Evolutionary conservation across 2,329 filamentous ascomycete genomes (phyloP).

Genomic region (Pyrenophora tritici-repentis): DNA sequence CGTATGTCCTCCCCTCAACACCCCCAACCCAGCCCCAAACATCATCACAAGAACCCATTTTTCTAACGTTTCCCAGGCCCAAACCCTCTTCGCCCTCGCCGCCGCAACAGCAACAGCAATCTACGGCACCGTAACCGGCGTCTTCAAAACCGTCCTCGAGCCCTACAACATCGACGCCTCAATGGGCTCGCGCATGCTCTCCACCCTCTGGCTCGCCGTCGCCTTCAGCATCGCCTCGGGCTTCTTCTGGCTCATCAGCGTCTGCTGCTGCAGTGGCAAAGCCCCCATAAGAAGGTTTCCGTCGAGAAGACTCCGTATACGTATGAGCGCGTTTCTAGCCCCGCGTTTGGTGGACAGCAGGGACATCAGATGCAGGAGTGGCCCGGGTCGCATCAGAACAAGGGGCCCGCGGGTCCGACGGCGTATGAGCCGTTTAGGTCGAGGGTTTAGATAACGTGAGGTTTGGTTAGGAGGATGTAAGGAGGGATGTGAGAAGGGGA

Average conservation of each 20-base stretch:
- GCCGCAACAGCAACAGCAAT: slow-evolving; percentile 76
- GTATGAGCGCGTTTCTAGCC: slow-evolving; percentile 60
- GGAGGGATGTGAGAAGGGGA: neutral
- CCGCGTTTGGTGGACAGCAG: slow-evolving; percentile 46
- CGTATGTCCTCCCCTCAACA: slow-evolving; percentile 55
- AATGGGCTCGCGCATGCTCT: slow-evolving; percentile 73
- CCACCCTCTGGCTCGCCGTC: slow-evolving; percentile 76
- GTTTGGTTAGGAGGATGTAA: no score
- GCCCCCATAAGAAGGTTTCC: slow-evolving; percentile 51
- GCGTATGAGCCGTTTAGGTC: slow-evolving; percentile 52
- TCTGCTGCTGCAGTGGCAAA: slow-evolving; percentile 87
- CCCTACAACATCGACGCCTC: slow-evolving; percentile 71
- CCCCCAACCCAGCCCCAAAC: neutral
- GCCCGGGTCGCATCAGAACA: slow-evolving; percentile 24
- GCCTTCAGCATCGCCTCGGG: slow-evolving; percentile 75
- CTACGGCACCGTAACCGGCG: slow-evolving; percentile 70
- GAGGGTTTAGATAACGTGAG: slow-evolving; percentile 21
- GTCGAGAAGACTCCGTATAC: slow-evolving; percentile 66
- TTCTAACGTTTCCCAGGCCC: slow-evolving; percentile 45
- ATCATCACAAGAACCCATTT: neutral
- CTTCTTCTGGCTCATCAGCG: slow-evolving; percentile 89
- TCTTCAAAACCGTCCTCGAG: slow-evolving; percentile 69
- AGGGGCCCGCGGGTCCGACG: slow-evolving; percentile 33
- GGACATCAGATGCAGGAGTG: slow-evolving; percentile 24
- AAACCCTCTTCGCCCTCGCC: slow-evolving; percentile 63